These are phyloP conservation scores for Colletotrichum sp. DNA, from an alignment of 2,329 filamentous ascomycete genomes.

Conservation along the genomic window DNA sequence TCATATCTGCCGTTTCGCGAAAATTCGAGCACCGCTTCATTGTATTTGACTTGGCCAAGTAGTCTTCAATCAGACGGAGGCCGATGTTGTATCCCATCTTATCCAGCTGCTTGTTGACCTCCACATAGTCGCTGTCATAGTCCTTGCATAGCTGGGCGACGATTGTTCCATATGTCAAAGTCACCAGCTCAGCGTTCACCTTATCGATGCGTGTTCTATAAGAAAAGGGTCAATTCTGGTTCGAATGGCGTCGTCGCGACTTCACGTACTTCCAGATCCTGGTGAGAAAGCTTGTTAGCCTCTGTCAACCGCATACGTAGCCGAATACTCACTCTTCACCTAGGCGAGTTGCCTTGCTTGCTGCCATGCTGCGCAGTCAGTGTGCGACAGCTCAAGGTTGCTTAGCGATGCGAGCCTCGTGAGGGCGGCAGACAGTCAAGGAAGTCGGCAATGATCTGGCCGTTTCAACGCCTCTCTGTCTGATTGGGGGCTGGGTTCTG, in stretches of 20 bases:
- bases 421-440: background rate
- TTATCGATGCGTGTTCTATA: slow-evolving; percentile 91
- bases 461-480: background rate
- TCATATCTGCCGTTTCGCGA: slow-evolving; percentile 94
- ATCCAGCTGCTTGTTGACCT: slow-evolving; percentile 97
- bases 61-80: slow-evolving; percentile 93
- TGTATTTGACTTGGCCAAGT: slow-evolving; percentile 92
- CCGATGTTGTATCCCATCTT: slow-evolving; percentile 99
- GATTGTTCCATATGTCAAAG: slow-evolving; percentile 96
- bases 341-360: slow-evolving; percentile 64
- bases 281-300: slow-evolving; percentile 19
- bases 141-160: slow-evolving; percentile 97
- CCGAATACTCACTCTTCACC: slow-evolving; percentile 63
- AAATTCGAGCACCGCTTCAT: slow-evolving; percentile 91
- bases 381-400: background rate
- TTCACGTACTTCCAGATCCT: slow-evolving; percentile 89
- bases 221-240: slow-evolving; percentile 26
- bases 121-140: slow-evolving; percentile 89
- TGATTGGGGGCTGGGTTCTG: background rate
- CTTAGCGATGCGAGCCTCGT: background rate
- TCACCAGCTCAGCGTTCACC: slow-evolving; percentile 96
- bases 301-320: background rate
- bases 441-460: background rate
- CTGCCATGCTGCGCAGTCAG: slow-evolving; percentile 51
- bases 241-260: background rate